Evolutionary conservation across 2,329 filamentous ascomycete species (phyloP).

Genomic region (Fusarium sp.): DNA sequence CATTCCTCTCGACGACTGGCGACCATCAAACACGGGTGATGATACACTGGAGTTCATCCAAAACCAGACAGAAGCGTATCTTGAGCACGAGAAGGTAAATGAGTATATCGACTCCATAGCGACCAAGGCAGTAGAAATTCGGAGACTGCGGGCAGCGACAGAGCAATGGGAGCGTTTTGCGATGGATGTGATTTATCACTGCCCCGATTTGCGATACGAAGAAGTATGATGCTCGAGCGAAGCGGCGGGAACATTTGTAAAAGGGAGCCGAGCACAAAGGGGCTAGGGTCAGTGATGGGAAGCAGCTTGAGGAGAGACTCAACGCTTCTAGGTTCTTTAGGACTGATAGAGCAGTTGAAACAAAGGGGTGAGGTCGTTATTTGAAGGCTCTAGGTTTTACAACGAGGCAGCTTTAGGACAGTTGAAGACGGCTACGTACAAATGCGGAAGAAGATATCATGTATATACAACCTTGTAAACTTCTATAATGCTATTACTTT

Average conservation of each 20-base stretch:
- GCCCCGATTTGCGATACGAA: rapidly evolving
- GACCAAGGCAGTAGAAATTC: rapidly evolving
- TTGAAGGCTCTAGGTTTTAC: not conserved
- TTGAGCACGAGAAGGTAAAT: rapidly evolving
- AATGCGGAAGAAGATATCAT: not conserved
- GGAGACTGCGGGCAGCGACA: too few relatives aligned
- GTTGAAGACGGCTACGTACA: not conserved
- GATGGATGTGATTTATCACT: not conserved
- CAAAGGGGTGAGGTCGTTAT: not conserved
- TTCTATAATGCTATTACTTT: not conserved
- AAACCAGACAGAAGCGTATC: not conserved
- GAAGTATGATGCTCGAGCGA: not conserved
- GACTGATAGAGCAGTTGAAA: not conserved
- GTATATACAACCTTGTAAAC: not conserved
- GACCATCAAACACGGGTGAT: not conserved
- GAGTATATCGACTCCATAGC: rapidly evolving
- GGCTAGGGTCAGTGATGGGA: rapidly evolving
- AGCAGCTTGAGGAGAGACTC: not conserved
- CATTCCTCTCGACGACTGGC: not conserved
- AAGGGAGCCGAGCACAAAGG: not conserved
- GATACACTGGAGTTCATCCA: not conserved
- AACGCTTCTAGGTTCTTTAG: rapidly evolving
- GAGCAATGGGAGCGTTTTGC: slow-evolving; percentile 1
- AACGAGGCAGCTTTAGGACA: not conserved
- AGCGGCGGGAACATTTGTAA: not conserved